phyloP scores from a whole-genome alignment of 2,329 filamentous ascomycete species.

The Conoideocrella luteorostrata region DNA sequence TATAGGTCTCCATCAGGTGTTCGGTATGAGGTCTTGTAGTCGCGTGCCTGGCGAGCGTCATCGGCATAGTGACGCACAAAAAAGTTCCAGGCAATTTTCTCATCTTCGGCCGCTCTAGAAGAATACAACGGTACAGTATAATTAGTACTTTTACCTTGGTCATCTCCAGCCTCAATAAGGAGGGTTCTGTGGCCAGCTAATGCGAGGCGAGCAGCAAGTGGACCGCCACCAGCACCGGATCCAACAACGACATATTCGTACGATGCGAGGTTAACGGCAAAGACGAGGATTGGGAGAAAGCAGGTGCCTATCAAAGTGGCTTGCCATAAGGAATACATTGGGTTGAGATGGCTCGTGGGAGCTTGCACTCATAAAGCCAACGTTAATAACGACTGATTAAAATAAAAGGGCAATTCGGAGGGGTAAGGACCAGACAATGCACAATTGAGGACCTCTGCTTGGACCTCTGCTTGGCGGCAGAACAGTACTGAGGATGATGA shows the following conservation, averaged over 20 bases:
- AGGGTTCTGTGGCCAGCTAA: conserved; percentile 53
- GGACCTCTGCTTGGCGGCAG: no score
- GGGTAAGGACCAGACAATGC: no score
- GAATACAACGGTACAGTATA: conserved; percentile 45
- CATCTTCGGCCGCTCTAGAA: conserved; percentile 43
- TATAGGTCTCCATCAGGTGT: conserved; percentile 45
- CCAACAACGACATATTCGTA: conserved; percentile 57
- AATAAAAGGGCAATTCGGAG: no score
- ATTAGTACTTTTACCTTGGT: conserved; percentile 42
- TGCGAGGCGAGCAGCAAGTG: conserved; percentile 52
- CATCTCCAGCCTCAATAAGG: conserved; percentile 56
- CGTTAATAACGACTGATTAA: no score
- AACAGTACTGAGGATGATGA: no score
- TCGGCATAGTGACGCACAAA: conserved; percentile 57
- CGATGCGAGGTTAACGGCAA: conserved; percentile 3
- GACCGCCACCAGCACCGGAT: conserved; percentile 54
- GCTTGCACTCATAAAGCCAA: no score
- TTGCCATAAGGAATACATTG: conserved; percentile 2
- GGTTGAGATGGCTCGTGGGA: no score
- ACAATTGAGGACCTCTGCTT: no score
- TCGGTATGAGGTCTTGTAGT: conserved; percentile 53
- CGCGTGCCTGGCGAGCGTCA: conserved; percentile 42
- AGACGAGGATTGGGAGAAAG: conserved; percentile 21
- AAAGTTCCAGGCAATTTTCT: conserved; percentile 55
- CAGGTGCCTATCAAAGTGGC: background rate